phyloP scores from a whole-genome alignment of 2,329 filamentous ascomycete genomes.

The Beauveria sp. region DNA sequence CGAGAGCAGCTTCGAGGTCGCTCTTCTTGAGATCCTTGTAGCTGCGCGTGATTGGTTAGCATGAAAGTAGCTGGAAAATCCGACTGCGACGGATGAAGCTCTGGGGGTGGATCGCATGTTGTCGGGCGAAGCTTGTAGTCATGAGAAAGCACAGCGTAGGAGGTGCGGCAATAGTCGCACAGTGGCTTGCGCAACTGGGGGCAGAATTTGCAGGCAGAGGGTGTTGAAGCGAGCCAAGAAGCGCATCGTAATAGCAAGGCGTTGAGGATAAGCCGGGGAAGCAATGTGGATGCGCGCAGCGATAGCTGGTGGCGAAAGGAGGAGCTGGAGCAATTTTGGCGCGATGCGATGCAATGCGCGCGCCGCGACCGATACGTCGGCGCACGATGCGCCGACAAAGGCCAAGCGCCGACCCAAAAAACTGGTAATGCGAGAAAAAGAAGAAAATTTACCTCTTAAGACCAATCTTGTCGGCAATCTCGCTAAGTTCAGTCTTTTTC shows the following conservation, averaged over 20 bases:
- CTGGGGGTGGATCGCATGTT: not conserved
- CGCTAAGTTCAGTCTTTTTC: constrained; percentile 72
- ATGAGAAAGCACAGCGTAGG: not conserved
- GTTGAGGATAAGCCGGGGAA: not conserved
- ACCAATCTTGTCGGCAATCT: constrained; percentile 63
- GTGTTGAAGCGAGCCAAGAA: not conserved
- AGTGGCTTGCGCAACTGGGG: not conserved
- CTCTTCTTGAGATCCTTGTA: constrained; percentile 66
- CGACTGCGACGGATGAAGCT: not conserved
- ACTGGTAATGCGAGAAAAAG: not conserved
- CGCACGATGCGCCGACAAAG: not conserved
- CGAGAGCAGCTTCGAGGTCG: constrained; percentile 69
- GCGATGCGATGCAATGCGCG: constrained; percentile 4
- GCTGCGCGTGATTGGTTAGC: constrained; percentile 32
- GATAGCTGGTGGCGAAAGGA: constrained; percentile 2
- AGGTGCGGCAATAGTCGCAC: not conserved
- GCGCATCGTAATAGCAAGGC: not conserved
- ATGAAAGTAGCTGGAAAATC: not conserved
- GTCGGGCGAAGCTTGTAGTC: not conserved
- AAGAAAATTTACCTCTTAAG: constrained; percentile 58
- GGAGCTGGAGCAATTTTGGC: not conserved
- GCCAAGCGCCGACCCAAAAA: not conserved
- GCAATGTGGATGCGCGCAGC: not conserved
- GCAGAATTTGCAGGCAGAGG: not conserved
- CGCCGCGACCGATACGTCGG: not conserved